Base-by-base conservation (phyloP, 139 green algal species). In the Spirogloea muscicola region DNA sequence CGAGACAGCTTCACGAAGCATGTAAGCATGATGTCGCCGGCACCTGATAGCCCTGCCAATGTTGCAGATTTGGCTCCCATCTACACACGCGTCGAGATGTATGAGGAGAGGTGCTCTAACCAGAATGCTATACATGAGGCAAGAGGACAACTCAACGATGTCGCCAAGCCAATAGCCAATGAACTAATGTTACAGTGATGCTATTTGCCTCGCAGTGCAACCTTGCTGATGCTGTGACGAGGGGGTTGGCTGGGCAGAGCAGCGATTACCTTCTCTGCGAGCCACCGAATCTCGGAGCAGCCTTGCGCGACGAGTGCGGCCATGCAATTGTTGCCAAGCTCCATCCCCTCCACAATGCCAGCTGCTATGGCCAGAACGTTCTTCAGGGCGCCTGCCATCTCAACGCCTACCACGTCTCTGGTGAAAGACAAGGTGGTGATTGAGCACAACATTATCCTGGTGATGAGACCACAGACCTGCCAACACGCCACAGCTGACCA, bases 21-120 rank as follows among this genome's bases (percentile, higher is more conserved):
- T 4, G 94, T 98, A 49, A 99, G 89, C 92, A 98, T 98, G 82
- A 99, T 98, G 84, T 99, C 94, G 0, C 94, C 94, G 58, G 97
- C 83, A 0, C 94, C 94, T 25, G 89, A 92, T 38, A 97, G 63
- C 0, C 94, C 94, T 10, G 82, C 84, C 36, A 99, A 84, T 2
- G 94, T 99, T 16, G 86, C 88, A 1, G 91, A 72, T 72, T 93
- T 92, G 44, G 90, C 94, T 4, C 94, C 94, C 88, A 97, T 93
- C 76, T 94, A 92, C 73, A 42, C 6, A n/a, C n/a, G n/a, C n/a
- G n/a, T n/a, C n/a, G n/a, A n/a, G n/a, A n/a, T n/a, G n/a, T n/a
- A n/a, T n/a, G n/a, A n/a, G n/a, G n/a, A n/a, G n/a, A n/a, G n/a
- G n/a, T n/a, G n/a, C n/a, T n/a, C n/a, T n/a, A n/a, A n/a, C n/a